Conservation (phyloP, 2,329 filamentous ascomycete genomes). For the Bipolaris gigantea region DNA sequence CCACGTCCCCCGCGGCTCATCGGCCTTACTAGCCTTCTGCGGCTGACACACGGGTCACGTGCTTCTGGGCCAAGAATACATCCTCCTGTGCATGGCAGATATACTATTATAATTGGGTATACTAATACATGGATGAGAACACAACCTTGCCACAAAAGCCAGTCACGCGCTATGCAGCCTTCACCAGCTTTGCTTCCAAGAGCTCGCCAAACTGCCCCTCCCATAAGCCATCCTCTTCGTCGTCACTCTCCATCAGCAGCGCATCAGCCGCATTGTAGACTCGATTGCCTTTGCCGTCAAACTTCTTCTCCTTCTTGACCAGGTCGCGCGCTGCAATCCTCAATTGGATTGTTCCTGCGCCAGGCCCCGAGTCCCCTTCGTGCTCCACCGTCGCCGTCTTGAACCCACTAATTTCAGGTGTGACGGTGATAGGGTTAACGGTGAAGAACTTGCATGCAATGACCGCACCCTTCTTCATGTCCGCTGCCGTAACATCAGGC, state of each 20-base stretch:
- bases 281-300: slow-evolving; percentile 71
- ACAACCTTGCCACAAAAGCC: background rate
- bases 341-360: slow-evolving; percentile 60
- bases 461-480: slow-evolving; percentile 62
- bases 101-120: background rate
- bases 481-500: slow-evolving; percentile 52
- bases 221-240: slow-evolving; percentile 32
- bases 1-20: background rate
- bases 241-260: slow-evolving; percentile 31
- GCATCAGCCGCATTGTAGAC: slow-evolving; percentile 67
- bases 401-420: slow-evolving; percentile 64
- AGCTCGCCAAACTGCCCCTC: slow-evolving; percentile 33
- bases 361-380: slow-evolving; percentile 47
- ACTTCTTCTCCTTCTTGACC: slow-evolving; percentile 57
- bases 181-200: slow-evolving; percentile 34
- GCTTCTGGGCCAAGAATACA: background rate
- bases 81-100: background rate
- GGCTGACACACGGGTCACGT: background rate
- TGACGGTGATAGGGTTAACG: slow-evolving; percentile 63
- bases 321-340: slow-evolving; percentile 71
- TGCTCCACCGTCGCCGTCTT: slow-evolving; percentile 64
- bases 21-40: background rate
- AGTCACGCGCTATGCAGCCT: slow-evolving; percentile 17
- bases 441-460: slow-evolving; percentile 68
- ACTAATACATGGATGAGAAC: background rate